phyloP scores from a whole-genome alignment of 2,329 filamentous ascomycete genomes.

The Ophiostoma quercus region DNA sequence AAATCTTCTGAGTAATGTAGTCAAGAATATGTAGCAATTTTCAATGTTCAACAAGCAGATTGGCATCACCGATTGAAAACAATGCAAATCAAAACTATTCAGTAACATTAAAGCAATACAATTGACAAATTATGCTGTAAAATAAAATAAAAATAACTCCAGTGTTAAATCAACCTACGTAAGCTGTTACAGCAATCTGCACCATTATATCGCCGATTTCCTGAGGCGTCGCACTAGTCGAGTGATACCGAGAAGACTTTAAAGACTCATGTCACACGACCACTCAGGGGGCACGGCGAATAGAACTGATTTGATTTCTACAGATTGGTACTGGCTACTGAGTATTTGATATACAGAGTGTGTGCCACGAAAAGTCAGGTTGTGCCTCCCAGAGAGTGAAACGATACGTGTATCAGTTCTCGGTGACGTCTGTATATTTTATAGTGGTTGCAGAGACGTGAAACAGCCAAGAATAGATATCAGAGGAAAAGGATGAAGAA shows the following conservation, averaged over 20 bases:
- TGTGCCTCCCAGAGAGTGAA: background rate
- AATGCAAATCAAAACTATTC: no score
- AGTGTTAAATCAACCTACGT: background rate
- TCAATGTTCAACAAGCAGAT: no score
- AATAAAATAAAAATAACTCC: no score
- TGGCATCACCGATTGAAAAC: no score
- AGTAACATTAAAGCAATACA: no score
- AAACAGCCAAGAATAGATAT: background rate
- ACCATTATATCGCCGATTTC: background rate
- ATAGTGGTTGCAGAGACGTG: background rate
- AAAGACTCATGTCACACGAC: background rate
- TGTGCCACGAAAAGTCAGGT: background rate
- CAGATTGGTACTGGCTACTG: no score
- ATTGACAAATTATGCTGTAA: no score
- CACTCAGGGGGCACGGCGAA: background rate
- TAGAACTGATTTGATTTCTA: background rate
- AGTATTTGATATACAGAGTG: background rate
- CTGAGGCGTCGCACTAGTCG: constrained; percentile 1
- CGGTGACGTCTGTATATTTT: background rate
- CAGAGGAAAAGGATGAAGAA: no score
- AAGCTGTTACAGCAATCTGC: background rate
- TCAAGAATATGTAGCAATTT: no score
- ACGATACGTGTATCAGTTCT: background rate
- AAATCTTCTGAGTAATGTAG: no score
- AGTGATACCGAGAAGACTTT: background rate